A percentile compares a stretch with the other conserved stretches of the same genome.
Evolutionary conservation across 129 eudicot species (phyloP).

Genomic region (Deinandra increscens): DNA sequence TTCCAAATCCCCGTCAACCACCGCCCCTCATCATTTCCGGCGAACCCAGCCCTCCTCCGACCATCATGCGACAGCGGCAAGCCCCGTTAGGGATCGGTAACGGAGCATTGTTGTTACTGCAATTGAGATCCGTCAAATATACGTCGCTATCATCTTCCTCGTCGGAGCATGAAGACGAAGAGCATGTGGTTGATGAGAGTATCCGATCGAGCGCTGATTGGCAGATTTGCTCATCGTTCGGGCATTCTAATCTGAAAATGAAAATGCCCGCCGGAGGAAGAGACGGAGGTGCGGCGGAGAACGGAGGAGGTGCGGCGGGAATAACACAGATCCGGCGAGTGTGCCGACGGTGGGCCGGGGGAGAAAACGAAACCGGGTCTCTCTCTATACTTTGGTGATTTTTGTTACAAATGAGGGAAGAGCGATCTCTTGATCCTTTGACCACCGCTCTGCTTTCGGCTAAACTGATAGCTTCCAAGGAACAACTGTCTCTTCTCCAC

Average conservation of each 20-base stretch:
- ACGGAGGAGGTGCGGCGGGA: conserved; percentile 29
- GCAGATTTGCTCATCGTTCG: conserved; percentile 76
- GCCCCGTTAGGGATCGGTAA: conserved; percentile 37
- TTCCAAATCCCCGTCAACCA: no score
- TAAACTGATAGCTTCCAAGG: conserved; percentile 77
- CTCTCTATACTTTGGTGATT: no score
- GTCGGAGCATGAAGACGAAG: conserved; percentile 54
- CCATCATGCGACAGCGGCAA: no score
- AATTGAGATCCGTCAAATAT: conserved; percentile 17
- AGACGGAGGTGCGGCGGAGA: no score
- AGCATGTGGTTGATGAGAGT: conserved; percentile 78
- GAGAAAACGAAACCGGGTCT: conserved; percentile 42
- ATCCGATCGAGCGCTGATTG: conserved; percentile 79
- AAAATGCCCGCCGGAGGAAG: conserved; percentile 44
- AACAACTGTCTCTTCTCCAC: conserved; percentile 80
- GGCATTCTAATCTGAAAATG: conserved; percentile 69
- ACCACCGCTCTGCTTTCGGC: conserved; percentile 56
- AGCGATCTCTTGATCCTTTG: conserved; percentile 59
- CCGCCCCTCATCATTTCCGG: no score
- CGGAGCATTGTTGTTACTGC: conserved; percentile 25
- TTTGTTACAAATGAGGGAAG: no score
- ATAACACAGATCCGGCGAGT: conserved; percentile 39
- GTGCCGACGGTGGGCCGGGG: conserved; percentile 17
- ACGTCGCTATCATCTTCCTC: conserved; percentile 34
- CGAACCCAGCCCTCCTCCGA: no score